Conservation (phyloP, 2,329 filamentous ascomycete species). For the Xylariomycetidae sp. region DNA sequence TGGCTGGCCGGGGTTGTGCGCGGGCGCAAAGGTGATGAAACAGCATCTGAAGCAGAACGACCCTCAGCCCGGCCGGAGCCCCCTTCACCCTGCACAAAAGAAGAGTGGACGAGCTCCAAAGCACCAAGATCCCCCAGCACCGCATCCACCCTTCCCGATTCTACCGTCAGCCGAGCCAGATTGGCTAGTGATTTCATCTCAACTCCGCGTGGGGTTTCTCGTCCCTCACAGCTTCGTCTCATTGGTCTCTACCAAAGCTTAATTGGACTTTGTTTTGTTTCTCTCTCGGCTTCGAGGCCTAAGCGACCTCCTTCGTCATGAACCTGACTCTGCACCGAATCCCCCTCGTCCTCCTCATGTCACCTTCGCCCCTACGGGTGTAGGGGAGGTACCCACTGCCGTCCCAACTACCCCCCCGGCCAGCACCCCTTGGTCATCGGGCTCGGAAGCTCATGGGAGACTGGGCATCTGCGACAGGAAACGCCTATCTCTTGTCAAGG, state of each 20-base stretch:
- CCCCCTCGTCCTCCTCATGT: too few relatives aligned
- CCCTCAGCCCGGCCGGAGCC: slow-evolving; percentile 14
- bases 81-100: slow-evolving; percentile 8
- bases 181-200: slow-evolving; percentile 14
- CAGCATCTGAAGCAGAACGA: slow-evolving; percentile 24
- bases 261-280: slow-evolving; percentile 22
- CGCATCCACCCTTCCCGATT: slow-evolving; percentile 13
- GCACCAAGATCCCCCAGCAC: too few relatives aligned
- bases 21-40: slow-evolving; percentile 17
- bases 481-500: slow-evolving; percentile 13
- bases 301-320: too few relatives aligned
- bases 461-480: slow-evolving; percentile 9
- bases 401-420: too few relatives aligned
- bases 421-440: too few relatives aligned
- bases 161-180: slow-evolving; percentile 10
- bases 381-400: too few relatives aligned
- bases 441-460: slow-evolving; percentile 15
- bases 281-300: too few relatives aligned
- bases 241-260: slow-evolving; percentile 13
- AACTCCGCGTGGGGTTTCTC: slow-evolving; percentile 13
- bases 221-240: slow-evolving; percentile 5
- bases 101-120: too few relatives aligned
- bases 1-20: too few relatives aligned
- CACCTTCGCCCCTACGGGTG: too few relatives aligned
- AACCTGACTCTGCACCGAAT: too few relatives aligned